Base-by-base conservation (phyloP, 306 rosid genomes). In the Elaeagnus macrophylla region DNA sequence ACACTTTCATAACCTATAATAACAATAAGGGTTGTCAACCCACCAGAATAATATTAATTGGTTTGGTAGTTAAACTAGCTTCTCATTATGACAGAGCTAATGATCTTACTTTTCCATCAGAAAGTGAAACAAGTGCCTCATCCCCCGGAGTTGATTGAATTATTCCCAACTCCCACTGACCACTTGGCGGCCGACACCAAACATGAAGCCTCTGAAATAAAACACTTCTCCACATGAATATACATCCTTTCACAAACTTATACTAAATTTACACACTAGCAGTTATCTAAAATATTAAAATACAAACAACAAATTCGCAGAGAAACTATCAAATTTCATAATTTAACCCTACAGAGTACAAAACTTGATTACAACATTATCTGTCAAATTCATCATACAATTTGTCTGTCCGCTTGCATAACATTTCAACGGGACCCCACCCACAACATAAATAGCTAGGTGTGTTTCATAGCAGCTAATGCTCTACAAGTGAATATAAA, bases 131-230 rank as follows among this genome's bases (percentile, higher is more conserved):
- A 61, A 55, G 53, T 66, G 96, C 90, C 47, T 66, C 75, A 46
- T 76, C 86, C 67, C 85, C 96, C 7, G 79, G 64, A 54, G 76
- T 80, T 57, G 99, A 84, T 60, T 80, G 95, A 73, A 93, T 81
- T 10, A 42, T 78, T 75, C 96, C 99, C 0, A 71, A 78, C 57
- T 65, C 95, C 99, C 95, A 88, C 20, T 65, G 80, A 49, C 93
- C 83, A 59, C 40, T 77, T 36, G 83, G 83, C 45, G 71, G 85
- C 70, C 61, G 74, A 81, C 96, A 84, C 99, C 99, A 93, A 58
- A 93, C 94, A 65, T 62, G 74, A 57, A 87, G 96, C 83, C 84
- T 88, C 99, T 93, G 86, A 61, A 61, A 51, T 53, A 36, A 71
- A 75, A 65, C 55, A 48, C 49, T 49, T 15, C 8, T 13, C 54